Conservation (phyloP, 2,329 filamentous ascomycete species). For the Ophiostoma tasmaniense region DNA sequence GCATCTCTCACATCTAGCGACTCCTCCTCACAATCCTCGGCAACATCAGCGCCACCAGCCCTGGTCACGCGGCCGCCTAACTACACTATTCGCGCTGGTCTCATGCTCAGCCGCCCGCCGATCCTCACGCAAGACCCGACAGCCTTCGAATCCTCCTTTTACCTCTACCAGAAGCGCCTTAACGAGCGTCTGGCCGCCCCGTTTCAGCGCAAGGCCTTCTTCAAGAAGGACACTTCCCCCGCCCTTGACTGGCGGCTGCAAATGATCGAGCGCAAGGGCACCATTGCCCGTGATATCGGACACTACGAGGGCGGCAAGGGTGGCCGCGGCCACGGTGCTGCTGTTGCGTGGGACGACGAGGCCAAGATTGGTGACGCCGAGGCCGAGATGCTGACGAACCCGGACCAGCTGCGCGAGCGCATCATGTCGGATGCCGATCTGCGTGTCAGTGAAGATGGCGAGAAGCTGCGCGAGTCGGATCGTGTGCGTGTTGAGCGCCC, state of each 20-base stretch:
- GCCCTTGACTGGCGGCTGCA: slow-evolving; percentile 89
- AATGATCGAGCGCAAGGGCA: slow-evolving; percentile 61
- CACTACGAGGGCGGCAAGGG: slow-evolving; percentile 53
- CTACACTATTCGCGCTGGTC: slow-evolving; percentile 52
- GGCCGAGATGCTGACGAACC: slow-evolving; percentile 36
- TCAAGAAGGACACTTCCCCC: slow-evolving; percentile 77
- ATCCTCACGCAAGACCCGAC: slow-evolving; percentile 76
- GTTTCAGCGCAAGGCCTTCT: slow-evolving; percentile 89
- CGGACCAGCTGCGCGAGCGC: slow-evolving; percentile 56
- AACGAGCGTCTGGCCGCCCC: slow-evolving; percentile 85
- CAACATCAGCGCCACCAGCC: slow-evolving; percentile 21
- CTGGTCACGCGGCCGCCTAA: slow-evolving; percentile 27
- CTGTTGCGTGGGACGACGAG: slow-evolving; percentile 86
- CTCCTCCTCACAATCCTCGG: slow-evolving; percentile 3
- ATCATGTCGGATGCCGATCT: slow-evolving; percentile 68
- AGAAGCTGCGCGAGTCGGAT: slow-evolving; percentile 49
- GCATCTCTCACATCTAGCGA: background rate
- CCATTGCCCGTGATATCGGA: slow-evolving; percentile 76
- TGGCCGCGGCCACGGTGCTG: slow-evolving; percentile 25
- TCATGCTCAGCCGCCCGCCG: slow-evolving; percentile 82
- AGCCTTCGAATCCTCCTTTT: slow-evolving; percentile 85
- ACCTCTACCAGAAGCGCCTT: slow-evolving; percentile 93
- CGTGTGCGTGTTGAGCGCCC: slow-evolving; percentile 63
- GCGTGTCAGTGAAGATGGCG: slow-evolving; percentile 50
- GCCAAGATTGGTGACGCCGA: slow-evolving; percentile 64